Conservation (phyloP, 331 rosid species). For the Arachis monticola region DNA sequence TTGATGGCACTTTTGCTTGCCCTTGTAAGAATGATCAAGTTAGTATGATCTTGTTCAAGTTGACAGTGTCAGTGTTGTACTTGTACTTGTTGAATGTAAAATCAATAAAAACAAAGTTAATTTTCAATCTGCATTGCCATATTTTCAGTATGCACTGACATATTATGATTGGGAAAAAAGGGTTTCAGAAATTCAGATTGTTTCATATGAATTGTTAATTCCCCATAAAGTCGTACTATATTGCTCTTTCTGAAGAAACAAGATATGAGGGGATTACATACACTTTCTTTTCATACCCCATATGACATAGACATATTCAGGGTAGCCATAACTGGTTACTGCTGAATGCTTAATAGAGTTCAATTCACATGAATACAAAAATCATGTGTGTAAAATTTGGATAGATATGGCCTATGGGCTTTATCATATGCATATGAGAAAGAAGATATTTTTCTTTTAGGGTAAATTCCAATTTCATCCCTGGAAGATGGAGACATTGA, state of each 20-base stretch:
- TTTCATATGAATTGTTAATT: neutral
- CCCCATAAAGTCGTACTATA: neutral
- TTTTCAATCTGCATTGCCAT: neutral
- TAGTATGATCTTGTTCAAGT: neutral
- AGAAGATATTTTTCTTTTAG: neutral
- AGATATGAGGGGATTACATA: neutral
- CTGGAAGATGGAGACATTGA: too few relatives aligned
- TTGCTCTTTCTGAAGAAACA: conserved; percentile 5
- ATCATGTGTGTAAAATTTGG: conserved; percentile 4
- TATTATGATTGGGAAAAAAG: neutral
- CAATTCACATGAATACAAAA: neutral
- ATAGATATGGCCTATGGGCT: neutral
- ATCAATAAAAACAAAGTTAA: conserved; percentile 25
- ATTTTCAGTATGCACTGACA: neutral
- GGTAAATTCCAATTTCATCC: too few relatives aligned
- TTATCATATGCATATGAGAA: conserved; percentile 4
- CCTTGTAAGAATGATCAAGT: neutral
- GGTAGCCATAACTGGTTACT: neutral
- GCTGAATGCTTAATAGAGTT: neutral
- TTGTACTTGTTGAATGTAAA: neutral
- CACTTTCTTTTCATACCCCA: neutral
- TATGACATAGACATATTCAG: neutral
- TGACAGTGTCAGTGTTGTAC: neutral
- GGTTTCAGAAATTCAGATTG: neutral
- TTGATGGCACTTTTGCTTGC: neutral